These are phyloP conservation scores for Phytophthora quininea DNA, from an alignment of 352 stramenopile species.

Conservation along the genomic window DNA sequence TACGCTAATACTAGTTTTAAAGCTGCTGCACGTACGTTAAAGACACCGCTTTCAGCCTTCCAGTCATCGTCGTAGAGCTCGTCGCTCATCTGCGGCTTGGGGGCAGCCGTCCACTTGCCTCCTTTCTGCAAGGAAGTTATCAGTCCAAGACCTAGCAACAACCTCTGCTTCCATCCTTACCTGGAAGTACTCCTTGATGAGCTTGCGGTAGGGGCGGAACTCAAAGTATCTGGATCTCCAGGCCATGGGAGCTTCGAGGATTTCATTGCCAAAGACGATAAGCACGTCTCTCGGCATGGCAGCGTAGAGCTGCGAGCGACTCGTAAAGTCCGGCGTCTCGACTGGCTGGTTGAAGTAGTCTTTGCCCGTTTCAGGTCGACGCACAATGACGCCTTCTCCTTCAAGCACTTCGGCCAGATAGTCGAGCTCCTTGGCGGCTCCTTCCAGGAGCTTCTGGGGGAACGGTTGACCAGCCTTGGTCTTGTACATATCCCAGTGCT, in stretches of 20 bases:
- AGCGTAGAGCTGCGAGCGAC: constrained; percentile 83
- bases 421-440: constrained; percentile 82
- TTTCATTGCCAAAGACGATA: constrained; percentile 91
- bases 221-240: constrained; percentile 92
- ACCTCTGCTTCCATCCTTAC: constrained; percentile 2
- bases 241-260: constrained; percentile 90
- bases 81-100: constrained; percentile 91
- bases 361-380: constrained; percentile 64
- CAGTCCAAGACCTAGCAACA: neutral
- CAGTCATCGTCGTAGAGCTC: constrained; percentile 90
- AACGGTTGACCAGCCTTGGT: constrained; percentile 80
- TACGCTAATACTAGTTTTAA: too few relatives aligned
- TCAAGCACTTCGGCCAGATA: constrained; percentile 87
- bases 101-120: constrained; percentile 88
- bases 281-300: constrained; percentile 91
- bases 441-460: constrained; percentile 76
- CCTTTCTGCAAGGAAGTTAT: constrained; percentile 48
- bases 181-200: constrained; percentile 92
- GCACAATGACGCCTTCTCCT: constrained; percentile 83
- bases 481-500: constrained; percentile 93
- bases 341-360: constrained; percentile 78
- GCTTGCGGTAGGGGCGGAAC: constrained; percentile 86
- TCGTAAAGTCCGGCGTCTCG: constrained; percentile 88
- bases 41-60: constrained; percentile 73
- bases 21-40: constrained; percentile 78